A percentile compares a stretch with the other conserved stretches of the same genome.
These are phyloP conservation scores for Trypanosoma scelopori DNA, from an alignment of 208 protist genomes.

Conservation along the genomic window DNA sequence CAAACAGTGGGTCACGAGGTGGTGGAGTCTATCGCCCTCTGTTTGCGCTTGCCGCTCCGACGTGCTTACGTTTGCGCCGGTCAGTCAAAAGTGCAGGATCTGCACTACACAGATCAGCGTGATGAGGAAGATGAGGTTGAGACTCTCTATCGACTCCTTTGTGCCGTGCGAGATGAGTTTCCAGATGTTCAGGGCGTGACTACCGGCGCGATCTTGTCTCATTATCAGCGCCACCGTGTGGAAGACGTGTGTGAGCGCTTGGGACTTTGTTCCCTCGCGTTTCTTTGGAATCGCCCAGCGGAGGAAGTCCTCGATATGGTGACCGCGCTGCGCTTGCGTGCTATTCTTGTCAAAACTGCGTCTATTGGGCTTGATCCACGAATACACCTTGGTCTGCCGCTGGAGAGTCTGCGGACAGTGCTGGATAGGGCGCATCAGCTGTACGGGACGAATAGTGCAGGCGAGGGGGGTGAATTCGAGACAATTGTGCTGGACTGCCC, in stretches of 20 bases:
- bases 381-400: constrained; percentile 87
- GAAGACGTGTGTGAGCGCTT: constrained; percentile 96
- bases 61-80: constrained; percentile 67
- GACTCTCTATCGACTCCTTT: constrained; percentile 92
- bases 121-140: constrained; percentile 97
- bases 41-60: constrained; percentile 93
- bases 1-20: constrained; percentile 97
- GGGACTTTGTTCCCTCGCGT: constrained; percentile 92
- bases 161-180: constrained; percentile 82
- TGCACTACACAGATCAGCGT: constrained; percentile 78
- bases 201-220: constrained; percentile 97
- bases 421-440: constrained; percentile 53
- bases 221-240: constrained; percentile 98
- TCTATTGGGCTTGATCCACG: constrained; percentile 90
- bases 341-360: constrained; percentile 96
- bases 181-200: constrained; percentile 92
- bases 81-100: constrained; percentile 61
- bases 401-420: constrained; percentile 68
- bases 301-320: constrained; percentile 94
- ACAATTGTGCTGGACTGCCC: constrained; percentile 98
- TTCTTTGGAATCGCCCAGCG: constrained; percentile 96
- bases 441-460: constrained; percentile 94
- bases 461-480: constrained; percentile 99
- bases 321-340: constrained; percentile 65
- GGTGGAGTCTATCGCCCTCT: constrained; percentile 87